phyloP scores from a whole-genome alignment of 805 yeast genomes.

The Ogataea saltuana region DNA sequence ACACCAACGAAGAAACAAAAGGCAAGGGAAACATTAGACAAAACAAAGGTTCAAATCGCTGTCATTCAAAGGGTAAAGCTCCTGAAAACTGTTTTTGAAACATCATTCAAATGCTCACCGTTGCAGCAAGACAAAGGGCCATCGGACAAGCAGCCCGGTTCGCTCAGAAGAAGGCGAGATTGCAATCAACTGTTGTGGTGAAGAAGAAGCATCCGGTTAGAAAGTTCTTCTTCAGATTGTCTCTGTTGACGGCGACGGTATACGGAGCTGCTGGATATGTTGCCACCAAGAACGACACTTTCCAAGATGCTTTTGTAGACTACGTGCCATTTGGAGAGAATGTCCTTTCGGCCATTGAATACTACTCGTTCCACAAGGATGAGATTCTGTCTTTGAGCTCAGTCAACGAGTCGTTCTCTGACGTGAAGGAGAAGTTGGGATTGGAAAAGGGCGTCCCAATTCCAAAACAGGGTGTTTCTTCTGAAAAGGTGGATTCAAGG shows the following conservation, averaged over 20 bases:
- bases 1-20: constrained; percentile 1
- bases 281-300: constrained; percentile 55
- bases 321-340: constrained; percentile 65
- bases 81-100: neutral
- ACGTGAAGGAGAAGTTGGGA: constrained; percentile 40
- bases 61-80: too few species aligned
- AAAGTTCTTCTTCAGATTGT: constrained; percentile 30
- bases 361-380: constrained; percentile 28
- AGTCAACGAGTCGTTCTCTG: constrained; percentile 32
- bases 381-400: constrained; percentile 24
- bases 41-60: too few species aligned
- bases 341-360: constrained; percentile 51
- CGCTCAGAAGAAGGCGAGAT: constrained; percentile 21
- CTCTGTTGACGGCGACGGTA: constrained; percentile 31
- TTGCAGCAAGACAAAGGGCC: constrained; percentile 13
- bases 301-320: constrained; percentile 62
- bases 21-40: constrained; percentile 7
- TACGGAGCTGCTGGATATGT: constrained; percentile 64
- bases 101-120: constrained; percentile 14
- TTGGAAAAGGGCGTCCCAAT: constrained; percentile 41
- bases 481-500: constrained; percentile 33
- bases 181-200: constrained; percentile 26
- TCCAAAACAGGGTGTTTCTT: constrained; percentile 41
- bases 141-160: constrained; percentile 15
- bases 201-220: constrained; percentile 28